phyloP scores from a whole-genome alignment of 495 filamentous ascomycete genomes.

The Aspergillus baeticus region DNA sequence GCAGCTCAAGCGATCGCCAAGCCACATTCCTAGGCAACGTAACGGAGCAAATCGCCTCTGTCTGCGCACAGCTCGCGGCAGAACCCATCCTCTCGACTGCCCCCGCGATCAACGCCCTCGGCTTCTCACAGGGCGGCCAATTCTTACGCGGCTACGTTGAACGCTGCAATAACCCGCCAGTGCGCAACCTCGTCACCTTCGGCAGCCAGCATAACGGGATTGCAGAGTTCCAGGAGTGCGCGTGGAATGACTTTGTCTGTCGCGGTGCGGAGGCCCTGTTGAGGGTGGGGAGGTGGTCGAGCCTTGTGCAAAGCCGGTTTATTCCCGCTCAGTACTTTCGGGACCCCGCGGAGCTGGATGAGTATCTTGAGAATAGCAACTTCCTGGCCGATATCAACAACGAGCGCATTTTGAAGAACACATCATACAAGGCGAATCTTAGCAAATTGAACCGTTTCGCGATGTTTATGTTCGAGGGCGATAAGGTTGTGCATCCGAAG shows the following conservation, averaged over 20 bases:
- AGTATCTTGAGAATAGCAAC: constrained; percentile 80
- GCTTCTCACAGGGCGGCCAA: constrained; percentile 94
- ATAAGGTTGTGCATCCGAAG: constrained; percentile 84
- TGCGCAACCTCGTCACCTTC: constrained; percentile 84
- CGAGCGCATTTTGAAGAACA: constrained; percentile 74
- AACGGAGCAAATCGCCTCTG: constrained; percentile 71
- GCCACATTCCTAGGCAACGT: constrained; percentile 92
- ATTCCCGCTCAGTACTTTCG: constrained; percentile 97
- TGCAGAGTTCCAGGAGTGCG: constrained; percentile 68
- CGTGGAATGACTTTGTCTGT: constrained; percentile 74
- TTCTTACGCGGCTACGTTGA: constrained; percentile 93
- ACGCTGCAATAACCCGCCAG: constrained; percentile 79
- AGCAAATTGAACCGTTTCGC: constrained; percentile 71
- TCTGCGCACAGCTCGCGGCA: constrained; percentile 74
- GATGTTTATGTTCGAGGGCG: constrained; percentile 88
- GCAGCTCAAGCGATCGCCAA: constrained; percentile 64
- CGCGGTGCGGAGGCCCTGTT: constrained; percentile 71
- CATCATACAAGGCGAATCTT: constrained; percentile 70
- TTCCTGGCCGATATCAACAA: constrained; percentile 99
- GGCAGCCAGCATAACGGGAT: constrained; percentile 96
- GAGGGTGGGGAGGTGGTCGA: constrained; percentile 69
- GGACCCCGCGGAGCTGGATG: constrained; percentile 64
- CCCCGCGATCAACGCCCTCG: constrained; percentile 82
- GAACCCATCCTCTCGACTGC: constrained; percentile 80
- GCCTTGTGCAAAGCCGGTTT: constrained; percentile 70